Base-by-base conservation (phyloP, 2,329 filamentous ascomycete species). In the Microsporum ferrugineum region DNA sequence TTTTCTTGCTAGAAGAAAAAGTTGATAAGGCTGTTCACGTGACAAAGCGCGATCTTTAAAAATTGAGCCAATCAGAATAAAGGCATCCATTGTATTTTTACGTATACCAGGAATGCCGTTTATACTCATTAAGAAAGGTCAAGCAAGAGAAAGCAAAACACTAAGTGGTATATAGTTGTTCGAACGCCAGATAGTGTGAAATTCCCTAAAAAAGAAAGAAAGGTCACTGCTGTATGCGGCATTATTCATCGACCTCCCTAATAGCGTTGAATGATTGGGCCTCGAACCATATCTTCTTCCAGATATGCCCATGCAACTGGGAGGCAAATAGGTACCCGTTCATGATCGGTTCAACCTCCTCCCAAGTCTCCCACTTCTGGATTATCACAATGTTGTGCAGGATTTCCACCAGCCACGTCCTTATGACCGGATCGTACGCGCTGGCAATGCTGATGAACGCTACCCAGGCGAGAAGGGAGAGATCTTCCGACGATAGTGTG, bases 401-500 rank as follows among this genome's bases (percentile, higher is more conserved):
- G 10, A 65, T 65, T 47, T 69, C 65, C 49, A 72, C 61, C 63
- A 73, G 73, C 70, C 69, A 73, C 2, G 65, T 60, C 55, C 67
- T 63, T 56, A 71, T 67, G 2, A 61, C n/a, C 31, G 71, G 69
- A 6, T 66, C 68, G n/a, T 62, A 57, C 4, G 71, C 69, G 12
- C 68, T 66, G 38, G 71, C 68, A n/a, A 70, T 71, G 10, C 70
- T 71, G 29, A 73, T 62, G 34, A 73, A 72, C 12, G 71, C 60
- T 5, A 66, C 68, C 72, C 72, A 74, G 2, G 68, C 68, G 47
- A 71, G 63, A 6, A 72, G 63, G 17, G 64, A 67, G 43, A 67
- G 63, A 66, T 65, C 43, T 64, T 66, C 3, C 64, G 62, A 47
- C 65, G 57, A 27, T 53, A 61, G 27, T 62, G 55, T 6, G 66